Evolutionary conservation across 2,329 filamentous ascomycete genomes (phyloP).

Genomic region (Dendrostoma leiphaemia): DNA sequence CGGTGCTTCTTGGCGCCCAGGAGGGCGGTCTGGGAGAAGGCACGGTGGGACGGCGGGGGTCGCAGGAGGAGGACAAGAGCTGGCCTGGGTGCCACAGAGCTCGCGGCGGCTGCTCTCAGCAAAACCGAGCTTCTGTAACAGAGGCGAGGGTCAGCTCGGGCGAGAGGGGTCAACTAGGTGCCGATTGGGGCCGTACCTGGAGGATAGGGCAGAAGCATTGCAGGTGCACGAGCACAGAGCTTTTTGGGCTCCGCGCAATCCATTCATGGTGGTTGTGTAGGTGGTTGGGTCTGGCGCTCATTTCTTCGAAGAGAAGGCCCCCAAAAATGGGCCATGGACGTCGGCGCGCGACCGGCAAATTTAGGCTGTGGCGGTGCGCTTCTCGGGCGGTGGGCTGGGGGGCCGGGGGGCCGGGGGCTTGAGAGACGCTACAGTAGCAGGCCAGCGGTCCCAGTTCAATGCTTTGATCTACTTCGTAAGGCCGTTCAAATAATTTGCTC

Average conservation of each 20-base stretch:
- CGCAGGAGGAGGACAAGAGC: neutral
- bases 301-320: neutral
- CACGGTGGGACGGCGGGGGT: neutral
- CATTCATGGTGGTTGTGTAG: slow-evolving; percentile 8
- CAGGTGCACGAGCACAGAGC: slow-evolving; percentile 10
- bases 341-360: no score
- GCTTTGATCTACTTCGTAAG: no score
- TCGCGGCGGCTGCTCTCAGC: neutral
- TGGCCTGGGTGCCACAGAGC: neutral
- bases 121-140: neutral
- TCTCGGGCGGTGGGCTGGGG: no score
- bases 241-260: slow-evolving; percentile 8
- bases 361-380: no score
- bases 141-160: neutral
- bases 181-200: neutral
- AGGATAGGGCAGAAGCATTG: neutral
- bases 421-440: no score
- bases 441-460: no score
- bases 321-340: no score
- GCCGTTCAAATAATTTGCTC: no score
- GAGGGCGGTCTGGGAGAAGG: slow-evolving; percentile 15
- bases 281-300: neutral
- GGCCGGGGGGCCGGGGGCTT: no score
- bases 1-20: slow-evolving; percentile 11
- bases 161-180: neutral